Percentiles rank a stretch among this genome's conserved stretches.
phyloP scores from a whole-genome alignment of 345 rosid species.

The Iberis pinnata region DNA sequence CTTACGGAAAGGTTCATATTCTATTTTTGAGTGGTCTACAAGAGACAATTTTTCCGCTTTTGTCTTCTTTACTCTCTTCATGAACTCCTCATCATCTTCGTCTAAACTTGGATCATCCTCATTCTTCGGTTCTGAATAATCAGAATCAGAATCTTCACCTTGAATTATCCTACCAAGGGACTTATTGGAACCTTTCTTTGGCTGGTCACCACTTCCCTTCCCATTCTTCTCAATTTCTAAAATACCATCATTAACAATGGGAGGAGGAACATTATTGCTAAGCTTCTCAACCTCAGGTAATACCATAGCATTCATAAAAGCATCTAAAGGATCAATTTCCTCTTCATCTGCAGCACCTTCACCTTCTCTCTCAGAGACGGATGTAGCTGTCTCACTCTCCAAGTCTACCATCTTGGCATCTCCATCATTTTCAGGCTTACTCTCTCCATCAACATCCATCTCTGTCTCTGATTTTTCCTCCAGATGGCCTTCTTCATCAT shows the following conservation, averaged over 20 bases:
- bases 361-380: constrained; percentile 34
- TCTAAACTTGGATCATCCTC: constrained; percentile 61
- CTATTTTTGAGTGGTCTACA: constrained; percentile 91
- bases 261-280: constrained; percentile 35
- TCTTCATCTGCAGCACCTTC: constrained; percentile 46
- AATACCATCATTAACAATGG: constrained; percentile 24
- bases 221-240: constrained; percentile 34
- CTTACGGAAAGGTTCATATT: constrained; percentile 71
- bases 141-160: constrained; percentile 93
- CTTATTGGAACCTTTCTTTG: constrained; percentile 53
- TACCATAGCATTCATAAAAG: constrained; percentile 89
- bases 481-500: constrained; percentile 65
- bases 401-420: constrained; percentile 49
- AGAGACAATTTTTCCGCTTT: constrained; percentile 83
- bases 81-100: constrained; percentile 94
- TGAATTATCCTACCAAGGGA: constrained; percentile 86
- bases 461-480: constrained; percentile 37
- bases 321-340: constrained; percentile 93
- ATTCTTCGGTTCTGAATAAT: constrained; percentile 55
- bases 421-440: constrained; percentile 35
- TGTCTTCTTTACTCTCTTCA: constrained; percentile 98
- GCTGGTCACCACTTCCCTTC: constrained; percentile 36
- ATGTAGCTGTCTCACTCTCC: constrained; percentile 30
- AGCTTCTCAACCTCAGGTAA: constrained; percentile 87
- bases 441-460: constrained; percentile 53